Conservation (phyloP, 1,139 yeast genomes). For the Debaryomyces sp. region DNA sequence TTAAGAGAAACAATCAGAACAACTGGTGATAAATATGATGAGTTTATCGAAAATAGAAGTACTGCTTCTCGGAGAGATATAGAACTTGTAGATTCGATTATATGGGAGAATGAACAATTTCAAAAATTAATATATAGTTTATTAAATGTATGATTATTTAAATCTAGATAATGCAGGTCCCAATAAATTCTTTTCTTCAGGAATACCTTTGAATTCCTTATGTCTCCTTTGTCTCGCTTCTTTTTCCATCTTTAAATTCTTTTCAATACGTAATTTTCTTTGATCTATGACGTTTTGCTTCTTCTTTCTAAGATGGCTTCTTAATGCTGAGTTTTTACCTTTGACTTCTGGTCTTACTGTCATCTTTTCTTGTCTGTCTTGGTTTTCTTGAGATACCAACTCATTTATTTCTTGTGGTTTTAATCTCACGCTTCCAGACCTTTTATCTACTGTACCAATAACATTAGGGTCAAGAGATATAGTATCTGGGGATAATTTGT, state of each 20-base stretch:
- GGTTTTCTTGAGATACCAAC: slow-evolving; percentile 39
- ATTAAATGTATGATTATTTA: slow-evolving; percentile 22
- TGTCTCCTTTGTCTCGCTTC: slow-evolving; percentile 62
- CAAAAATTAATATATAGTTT: slow-evolving; percentile 19
- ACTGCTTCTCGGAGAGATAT: slow-evolving; percentile 14
- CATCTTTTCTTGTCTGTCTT: slow-evolving; percentile 36
- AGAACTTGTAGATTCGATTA: slow-evolving; percentile 20
- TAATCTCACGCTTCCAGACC: slow-evolving; percentile 64
- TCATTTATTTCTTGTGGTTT: slow-evolving; percentile 62
- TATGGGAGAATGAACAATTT: slow-evolving; percentile 27
- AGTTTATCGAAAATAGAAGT: slow-evolving; percentile 2
- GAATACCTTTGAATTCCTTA: slow-evolving; percentile 52
- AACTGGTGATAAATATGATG: slow-evolving; percentile 6
- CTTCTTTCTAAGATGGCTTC: slow-evolving; percentile 82
- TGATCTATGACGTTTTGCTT: slow-evolving; percentile 86
- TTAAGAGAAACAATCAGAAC: slow-evolving; percentile 7
- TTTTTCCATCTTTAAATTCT: slow-evolving; percentile 74
- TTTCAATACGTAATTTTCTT: slow-evolving; percentile 80
- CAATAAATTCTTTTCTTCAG: slow-evolving; percentile 53
- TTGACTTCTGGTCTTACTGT: slow-evolving; percentile 64
- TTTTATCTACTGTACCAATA: slow-evolving; percentile 82
- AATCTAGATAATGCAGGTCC: slow-evolving; percentile 65
- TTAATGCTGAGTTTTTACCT: slow-evolving; percentile 81
- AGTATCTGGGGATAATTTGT: slow-evolving; percentile 91
- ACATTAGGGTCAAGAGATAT: slow-evolving; percentile 87